These are phyloP conservation scores for Oryza punctata DNA, from an alignment of 176 grass and related monocot genomes.

Conservation along the genomic window DNA sequence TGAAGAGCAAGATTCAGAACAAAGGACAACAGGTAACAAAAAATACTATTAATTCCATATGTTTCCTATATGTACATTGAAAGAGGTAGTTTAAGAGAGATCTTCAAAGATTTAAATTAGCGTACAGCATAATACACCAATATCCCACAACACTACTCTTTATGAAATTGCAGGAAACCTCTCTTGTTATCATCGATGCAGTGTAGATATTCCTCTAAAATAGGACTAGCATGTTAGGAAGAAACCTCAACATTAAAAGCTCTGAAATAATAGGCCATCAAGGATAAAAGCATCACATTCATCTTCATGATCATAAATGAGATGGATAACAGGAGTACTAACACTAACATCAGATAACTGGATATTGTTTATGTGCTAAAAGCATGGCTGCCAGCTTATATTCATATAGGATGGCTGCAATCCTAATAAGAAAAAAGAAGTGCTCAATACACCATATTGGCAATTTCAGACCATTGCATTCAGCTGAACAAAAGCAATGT, in stretches of 20 bases:
- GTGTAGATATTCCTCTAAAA: background rate
- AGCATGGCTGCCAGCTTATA: conserved; percentile 26
- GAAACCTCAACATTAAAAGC: too few relatives aligned
- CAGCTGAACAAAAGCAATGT: conserved; percentile 11
- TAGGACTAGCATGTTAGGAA: background rate
- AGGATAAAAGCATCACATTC: background rate
- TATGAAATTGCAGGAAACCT: background rate
- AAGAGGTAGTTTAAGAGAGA: background rate
- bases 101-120: background rate
- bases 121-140: too few relatives aligned
- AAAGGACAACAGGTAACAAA: background rate
- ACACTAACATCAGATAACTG: conserved; percentile 9
- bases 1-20: background rate
- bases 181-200: background rate
- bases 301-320: background rate
- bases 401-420: conserved; percentile 26
- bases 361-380: conserved; percentile 27
- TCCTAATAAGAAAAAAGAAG: background rate
- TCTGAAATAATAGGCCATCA: too few relatives aligned
- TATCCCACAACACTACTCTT: background rate
- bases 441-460: background rate
- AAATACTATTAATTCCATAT: background rate
- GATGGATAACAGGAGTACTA: background rate
- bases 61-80: too few relatives aligned
- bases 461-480: background rate